Percentiles rank a stretch among this genome's conserved stretches.
Evolutionary conservation across 2,329 filamentous ascomycete species (phyloP).

Genomic region (Sporothrix humicola): DNA sequence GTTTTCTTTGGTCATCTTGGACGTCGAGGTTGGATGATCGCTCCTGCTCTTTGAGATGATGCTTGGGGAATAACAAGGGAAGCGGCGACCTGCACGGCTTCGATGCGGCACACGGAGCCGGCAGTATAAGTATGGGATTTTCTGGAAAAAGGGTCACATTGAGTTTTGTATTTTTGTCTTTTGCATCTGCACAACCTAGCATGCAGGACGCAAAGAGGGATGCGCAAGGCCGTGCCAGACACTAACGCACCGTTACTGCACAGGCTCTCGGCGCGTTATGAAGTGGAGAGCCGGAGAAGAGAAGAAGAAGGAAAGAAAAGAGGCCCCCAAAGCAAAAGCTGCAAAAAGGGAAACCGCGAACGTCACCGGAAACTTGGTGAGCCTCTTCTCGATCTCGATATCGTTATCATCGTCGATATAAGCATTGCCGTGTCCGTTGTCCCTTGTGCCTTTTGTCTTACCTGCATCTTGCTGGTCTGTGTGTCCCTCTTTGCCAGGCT

Average conservation of each 20-base stretch:
- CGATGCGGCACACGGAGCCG: conserved; percentile 1
- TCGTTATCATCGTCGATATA: neutral
- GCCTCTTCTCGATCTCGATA: neutral
- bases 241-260: conserved; percentile 12
- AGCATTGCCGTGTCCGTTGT: neutral
- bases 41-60: neutral
- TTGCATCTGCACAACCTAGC: neutral
- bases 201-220: neutral
- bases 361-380: conserved; percentile 1
- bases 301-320: neutral
- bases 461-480: conserved; percentile 13
- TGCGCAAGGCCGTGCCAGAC: neutral
- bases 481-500: conserved; percentile 6
- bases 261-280: neutral
- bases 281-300: conserved; percentile 13
- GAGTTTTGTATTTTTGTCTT: neutral
- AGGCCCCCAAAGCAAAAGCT: neutral
- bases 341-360: neutral
- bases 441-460: neutral
- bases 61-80: neutral
- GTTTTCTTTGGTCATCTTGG: neutral
- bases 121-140: neutral
- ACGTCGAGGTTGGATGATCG: neutral
- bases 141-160: conserved; percentile 5
- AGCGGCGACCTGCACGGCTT: conserved; percentile 2